Base-by-base conservation (phyloP, 2,329 filamentous ascomycete species). In the Alternaria sp. region DNA sequence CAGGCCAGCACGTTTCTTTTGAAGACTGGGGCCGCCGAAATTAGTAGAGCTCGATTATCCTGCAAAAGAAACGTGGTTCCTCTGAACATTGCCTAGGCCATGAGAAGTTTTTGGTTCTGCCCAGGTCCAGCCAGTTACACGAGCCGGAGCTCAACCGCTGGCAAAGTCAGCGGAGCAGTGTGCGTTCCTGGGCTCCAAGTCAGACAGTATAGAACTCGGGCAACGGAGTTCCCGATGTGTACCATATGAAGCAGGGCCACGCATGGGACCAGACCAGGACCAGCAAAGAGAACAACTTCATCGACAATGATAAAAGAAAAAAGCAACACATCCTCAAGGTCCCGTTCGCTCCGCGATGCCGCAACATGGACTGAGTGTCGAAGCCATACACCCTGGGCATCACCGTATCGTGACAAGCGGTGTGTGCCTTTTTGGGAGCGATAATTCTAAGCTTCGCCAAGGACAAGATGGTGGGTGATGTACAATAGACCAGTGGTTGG, bases 1-100 rank as follows among this genome's bases (percentile, higher is more conserved):
- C 29, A n/a, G 24, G 24, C 11, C 11, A 13, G n/a, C 14, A 7
- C 8, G 5, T 34, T 36, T 48, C 21, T 36, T 26, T 17, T 34
- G 31, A 26, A 34, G 31, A 48, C 34, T 33, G 29, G 33, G 44
- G 33, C 31, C 21, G 29, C 21, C 44, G 33, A 13, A 17, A 14
- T 48, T n/a, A 31, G 13, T 26, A 23, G 17, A n/a, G 29, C 21
- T 24, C 34, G 21, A 48, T 17, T 17, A 17, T 36, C 29, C 13
- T 48, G 29, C 44, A 48, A 48, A 48, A 34, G 44, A 33, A 48
- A 48, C 21, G 44, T 48, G 44, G 29, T 48, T 33, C 33, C 29
- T 48, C 31, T 36, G 44, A 34, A n/a, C 13, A 34, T 36, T 26
- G 44, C 34, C 29, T 10, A 26, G 29, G 9, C 31, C 31, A 17